These are phyloP conservation scores for Phanerochaete carnosa DNA, from an alignment of 768 basidiomycete genomes.

Conservation along the genomic window DNA sequence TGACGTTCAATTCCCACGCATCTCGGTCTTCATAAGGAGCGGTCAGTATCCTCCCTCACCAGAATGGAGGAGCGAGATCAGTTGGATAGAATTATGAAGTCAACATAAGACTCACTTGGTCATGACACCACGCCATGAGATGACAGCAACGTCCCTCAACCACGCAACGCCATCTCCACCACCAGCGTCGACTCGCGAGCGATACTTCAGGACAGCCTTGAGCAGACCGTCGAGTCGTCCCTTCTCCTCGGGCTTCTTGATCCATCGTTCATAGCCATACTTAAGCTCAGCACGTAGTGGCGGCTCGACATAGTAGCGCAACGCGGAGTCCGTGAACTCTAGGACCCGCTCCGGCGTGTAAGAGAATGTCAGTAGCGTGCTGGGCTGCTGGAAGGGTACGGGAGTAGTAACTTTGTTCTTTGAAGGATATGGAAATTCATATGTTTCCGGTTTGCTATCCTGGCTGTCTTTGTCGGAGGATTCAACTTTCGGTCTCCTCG, in stretches of 20 bases:
- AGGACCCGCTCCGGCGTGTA: constrained; percentile 54
- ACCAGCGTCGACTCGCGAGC: constrained; percentile 29
- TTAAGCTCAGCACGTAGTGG: constrained; percentile 62
- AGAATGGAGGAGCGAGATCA: constrained; percentile 12
- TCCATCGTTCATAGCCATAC: constrained; percentile 74
- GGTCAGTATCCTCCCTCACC: constrained; percentile 66
- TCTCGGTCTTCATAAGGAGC: constrained; percentile 83
- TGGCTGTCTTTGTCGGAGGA: background rate
- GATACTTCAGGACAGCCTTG: constrained; percentile 48
- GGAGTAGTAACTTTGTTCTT: constrained; percentile 7
- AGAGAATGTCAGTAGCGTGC: constrained; percentile 67
- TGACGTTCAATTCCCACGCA: constrained; percentile 79
- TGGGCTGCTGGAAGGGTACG: constrained; percentile 66
- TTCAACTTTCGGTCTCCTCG: background rate
- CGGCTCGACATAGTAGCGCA: constrained; percentile 70
- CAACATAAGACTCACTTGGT: constrained; percentile 59
- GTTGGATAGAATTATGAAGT: background rate
- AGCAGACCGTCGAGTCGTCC: constrained; percentile 70
- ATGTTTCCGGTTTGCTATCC: background rate
- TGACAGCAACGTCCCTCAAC: constrained; percentile 48
- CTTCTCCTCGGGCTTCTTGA: constrained; percentile 57
- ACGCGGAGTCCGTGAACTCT: constrained; percentile 62
- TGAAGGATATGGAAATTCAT: constrained; percentile 5
- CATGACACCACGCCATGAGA: constrained; percentile 79
- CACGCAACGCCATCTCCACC: constrained; percentile 28